phyloP scores from a whole-genome alignment of 352 stramenopile species.

The Pythium monospermum region DNA sequence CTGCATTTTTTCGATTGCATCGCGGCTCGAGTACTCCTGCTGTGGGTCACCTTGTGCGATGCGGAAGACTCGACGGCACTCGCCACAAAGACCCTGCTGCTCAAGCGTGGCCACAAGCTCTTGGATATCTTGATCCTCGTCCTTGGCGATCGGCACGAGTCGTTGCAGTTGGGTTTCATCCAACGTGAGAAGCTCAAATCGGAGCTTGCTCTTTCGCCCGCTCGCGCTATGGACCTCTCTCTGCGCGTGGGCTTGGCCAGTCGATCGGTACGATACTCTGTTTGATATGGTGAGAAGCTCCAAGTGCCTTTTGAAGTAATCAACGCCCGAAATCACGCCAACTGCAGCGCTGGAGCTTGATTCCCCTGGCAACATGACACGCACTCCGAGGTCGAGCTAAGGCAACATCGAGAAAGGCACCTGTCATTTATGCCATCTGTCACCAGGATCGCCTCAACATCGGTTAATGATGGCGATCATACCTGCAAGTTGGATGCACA shows the following conservation, averaged over 20 bases:
- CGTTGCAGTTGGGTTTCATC: conserved; percentile 24
- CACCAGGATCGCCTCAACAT: too few species aligned
- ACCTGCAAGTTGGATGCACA: too few species aligned
- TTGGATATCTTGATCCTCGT: conserved; percentile 8
- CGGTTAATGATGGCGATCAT: too few species aligned
- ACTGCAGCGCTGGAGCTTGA: neutral
- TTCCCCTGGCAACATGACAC: neutral
- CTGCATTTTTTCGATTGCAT: conserved; percentile 18
- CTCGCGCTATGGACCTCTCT: neutral
- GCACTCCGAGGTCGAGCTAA: neutral
- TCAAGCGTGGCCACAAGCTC: conserved; percentile 18
- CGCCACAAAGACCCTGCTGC: conserved; percentile 37
- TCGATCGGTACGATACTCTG: neutral
- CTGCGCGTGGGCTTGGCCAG: neutral
- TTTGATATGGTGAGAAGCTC: neutral
- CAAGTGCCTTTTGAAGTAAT: neutral
- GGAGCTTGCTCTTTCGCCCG: conserved; percentile 3
- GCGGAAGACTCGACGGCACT: conserved; percentile 47
- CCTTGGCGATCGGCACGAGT: conserved; percentile 20
- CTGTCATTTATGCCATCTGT: too few species aligned
- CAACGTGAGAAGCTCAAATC: conserved; percentile 21
- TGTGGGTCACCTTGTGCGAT: conserved; percentile 26
- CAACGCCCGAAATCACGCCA: neutral
- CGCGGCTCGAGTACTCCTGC: conserved; percentile 21
- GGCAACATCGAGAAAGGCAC: too few species aligned